These are phyloP conservation scores for Claviceps fusiformis DNA, from an alignment of 2,329 filamentous ascomycete genomes.

Conservation along the genomic window DNA sequence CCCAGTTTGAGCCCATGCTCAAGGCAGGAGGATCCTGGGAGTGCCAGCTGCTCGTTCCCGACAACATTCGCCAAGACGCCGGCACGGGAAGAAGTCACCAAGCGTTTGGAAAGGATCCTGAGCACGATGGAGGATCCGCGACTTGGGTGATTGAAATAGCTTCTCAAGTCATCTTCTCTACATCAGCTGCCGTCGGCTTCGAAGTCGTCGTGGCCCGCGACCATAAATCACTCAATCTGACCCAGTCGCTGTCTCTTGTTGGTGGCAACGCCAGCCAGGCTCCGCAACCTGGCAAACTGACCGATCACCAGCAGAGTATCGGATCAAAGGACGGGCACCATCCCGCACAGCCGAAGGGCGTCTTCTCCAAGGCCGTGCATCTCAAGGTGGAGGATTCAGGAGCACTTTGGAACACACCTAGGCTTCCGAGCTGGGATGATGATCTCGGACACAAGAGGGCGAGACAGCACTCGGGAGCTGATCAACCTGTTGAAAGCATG, in stretches of 20 bases:
- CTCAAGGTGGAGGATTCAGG: slow-evolving; percentile 78
- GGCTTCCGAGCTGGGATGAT: slow-evolving; percentile 54
- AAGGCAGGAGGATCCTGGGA: slow-evolving; percentile 86
- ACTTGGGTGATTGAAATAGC: slow-evolving; percentile 86
- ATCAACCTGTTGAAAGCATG: slow-evolving; percentile 20
- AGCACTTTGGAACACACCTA: slow-evolving; percentile 84
- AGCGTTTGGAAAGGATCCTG: slow-evolving; percentile 30
- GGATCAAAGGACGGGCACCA: slow-evolving; percentile 45
- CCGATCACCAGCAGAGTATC: slow-evolving; percentile 58
- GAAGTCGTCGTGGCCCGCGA: slow-evolving; percentile 80
- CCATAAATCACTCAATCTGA: slow-evolving; percentile 64
- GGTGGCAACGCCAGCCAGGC: slow-evolving; percentile 31
- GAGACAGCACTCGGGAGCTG: slow-evolving; percentile 11
- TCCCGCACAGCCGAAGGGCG: slow-evolving; percentile 52
- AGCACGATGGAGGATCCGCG: slow-evolving; percentile 41
- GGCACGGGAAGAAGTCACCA: slow-evolving; percentile 29
- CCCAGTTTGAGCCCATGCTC: slow-evolving; percentile 90
- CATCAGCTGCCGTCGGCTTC: slow-evolving; percentile 73
- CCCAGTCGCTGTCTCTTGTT: slow-evolving; percentile 28
- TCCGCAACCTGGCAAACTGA: slow-evolving; percentile 56
- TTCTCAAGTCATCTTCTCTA: slow-evolving; percentile 89
- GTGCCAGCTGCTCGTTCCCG: slow-evolving; percentile 66
- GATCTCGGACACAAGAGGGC: slow-evolving; percentile 22
- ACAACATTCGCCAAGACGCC: slow-evolving; percentile 57
- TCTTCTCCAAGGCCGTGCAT: slow-evolving; percentile 70